Base-by-base conservation (phyloP, 768 basidiomycete genomes). In the Suillus sp. region DNA sequence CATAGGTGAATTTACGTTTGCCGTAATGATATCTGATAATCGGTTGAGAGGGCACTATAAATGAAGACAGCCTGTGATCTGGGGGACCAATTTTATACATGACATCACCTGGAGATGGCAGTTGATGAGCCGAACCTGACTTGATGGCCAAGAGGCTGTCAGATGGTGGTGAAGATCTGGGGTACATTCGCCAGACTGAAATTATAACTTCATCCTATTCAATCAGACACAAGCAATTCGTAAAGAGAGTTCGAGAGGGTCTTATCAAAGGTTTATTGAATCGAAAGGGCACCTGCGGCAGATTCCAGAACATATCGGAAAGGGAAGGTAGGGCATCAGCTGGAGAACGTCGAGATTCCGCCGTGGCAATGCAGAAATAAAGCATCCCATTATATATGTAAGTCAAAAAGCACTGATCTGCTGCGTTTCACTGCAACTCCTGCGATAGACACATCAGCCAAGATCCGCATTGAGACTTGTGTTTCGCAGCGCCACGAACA, bases 391-490 rank as follows among this genome's bases (percentile, higher is more conserved):
- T 32, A 20, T n/a, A 30, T 20, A 20, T 51, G 27, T 32, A 32
- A 20, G 18, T 51, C 51, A 53, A 14, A n/a, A n/a, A n/a, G n/a
- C n/a, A n/a, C n/a, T 48, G 47, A 53, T 53, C 32, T 32, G 51
- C 11, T 34, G 32, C 32, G 30, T 32, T 34, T 53, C 51, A 30
- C 20, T n/a, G 51, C 30, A 53, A 53, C 20, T 53, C 32, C 51
- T 53, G 20, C 11, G 32, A 53, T 34, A 34, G 6, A 34, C 11
- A 51, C 30, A 53, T 53, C 51, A 53, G 51, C 34, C 11, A 50
- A 50, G 50, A 50, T 50, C 50, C 50, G 50, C 27, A 27, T 32
- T 32, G 30, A 53, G 10, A 11, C 18, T 5, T 32, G 1, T 32
- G 10, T 53, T 32, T 53, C 30, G 18, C 30, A 53, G 20, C 30